Conservation (phyloP, 2,329 filamentous ascomycete species). For the Phialophora expanda region DNA sequence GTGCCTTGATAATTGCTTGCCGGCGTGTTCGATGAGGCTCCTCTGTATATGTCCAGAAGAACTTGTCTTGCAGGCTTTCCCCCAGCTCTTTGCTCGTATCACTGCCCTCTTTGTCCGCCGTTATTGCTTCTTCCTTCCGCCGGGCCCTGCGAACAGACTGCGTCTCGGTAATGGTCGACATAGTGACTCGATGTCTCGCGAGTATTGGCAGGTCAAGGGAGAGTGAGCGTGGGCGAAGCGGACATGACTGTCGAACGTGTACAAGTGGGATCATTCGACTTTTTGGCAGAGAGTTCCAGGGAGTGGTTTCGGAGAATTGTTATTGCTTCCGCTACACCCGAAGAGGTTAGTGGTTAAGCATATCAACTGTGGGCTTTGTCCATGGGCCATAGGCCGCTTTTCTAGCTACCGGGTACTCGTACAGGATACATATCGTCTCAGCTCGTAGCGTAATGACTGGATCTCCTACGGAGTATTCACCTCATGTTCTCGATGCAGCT, state of each 20-base stretch:
- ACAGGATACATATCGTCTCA: not conserved
- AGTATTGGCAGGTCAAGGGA: not conserved
- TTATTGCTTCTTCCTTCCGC: constrained; percentile 3
- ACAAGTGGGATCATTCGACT: not conserved
- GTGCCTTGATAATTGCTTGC: constrained; percentile 95
- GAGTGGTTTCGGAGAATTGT: not conserved
- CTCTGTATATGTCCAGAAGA: constrained; percentile 99
- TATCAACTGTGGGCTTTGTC: not conserved
- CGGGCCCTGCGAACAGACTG: constrained; percentile 23
- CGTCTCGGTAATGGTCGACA: constrained; percentile 33
- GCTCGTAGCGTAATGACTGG: not conserved
- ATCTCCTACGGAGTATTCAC: not conserved
- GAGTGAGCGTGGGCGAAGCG: not conserved
- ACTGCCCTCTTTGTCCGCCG: constrained; percentile 9
- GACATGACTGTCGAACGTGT: not conserved
- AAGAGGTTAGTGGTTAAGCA: not conserved
- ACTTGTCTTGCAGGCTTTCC: constrained; percentile 58
- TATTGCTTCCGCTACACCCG: not conserved
- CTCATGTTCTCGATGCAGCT: not conserved
- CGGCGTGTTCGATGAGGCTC: constrained; percentile 92
- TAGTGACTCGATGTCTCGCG: constrained; percentile 10
- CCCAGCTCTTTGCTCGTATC: constrained; percentile 15
- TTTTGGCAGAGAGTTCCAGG: not conserved
- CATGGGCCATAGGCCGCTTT: not conserved
- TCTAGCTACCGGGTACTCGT: not conserved